Evolutionary conservation across 345 rosid species (phyloP).

Genomic region (Clarkia xantiana): DNA sequence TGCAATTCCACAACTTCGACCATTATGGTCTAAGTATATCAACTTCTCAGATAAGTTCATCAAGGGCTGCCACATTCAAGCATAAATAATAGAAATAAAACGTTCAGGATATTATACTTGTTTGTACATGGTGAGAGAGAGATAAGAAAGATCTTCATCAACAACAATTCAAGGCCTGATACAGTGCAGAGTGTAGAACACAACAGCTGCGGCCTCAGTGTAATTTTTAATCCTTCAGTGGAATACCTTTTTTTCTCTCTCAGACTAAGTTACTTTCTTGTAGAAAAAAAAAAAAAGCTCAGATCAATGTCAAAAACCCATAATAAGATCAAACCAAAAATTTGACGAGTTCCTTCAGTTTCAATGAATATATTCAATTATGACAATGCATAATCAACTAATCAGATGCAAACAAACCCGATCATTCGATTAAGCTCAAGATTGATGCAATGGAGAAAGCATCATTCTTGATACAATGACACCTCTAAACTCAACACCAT

Average conservation of each 20-base stretch:
- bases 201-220: slow-evolving; percentile 8
- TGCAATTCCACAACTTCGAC: slow-evolving; percentile 71
- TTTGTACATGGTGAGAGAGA: slow-evolving; percentile 5
- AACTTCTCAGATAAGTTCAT: slow-evolving; percentile 82
- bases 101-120: not conserved
- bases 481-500: no score
- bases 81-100: slow-evolving; percentile 7
- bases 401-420: no score
- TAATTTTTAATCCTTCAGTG: slow-evolving; percentile 2
- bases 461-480: no score
- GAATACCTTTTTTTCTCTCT: slow-evolving; percentile 3
- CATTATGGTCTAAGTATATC: slow-evolving; percentile 77
- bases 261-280: slow-evolving; percentile 8
- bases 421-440: no score
- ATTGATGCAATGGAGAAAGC: no score
- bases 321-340: not conserved
- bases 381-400: no score
- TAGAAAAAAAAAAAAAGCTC: not conserved
- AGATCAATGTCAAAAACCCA: not conserved
- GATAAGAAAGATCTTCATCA: slow-evolving; percentile 4
- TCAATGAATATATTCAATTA: no score
- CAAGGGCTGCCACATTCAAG: slow-evolving; percentile 64
- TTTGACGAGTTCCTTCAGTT: not conserved
- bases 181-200: not conserved
- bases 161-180: not conserved